Evolutionary conservation across 2,329 filamentous ascomycete species (phyloP), one percentile per base, ranked within the genome.

Genomic region (Diaporthe nobilis): DNA sequence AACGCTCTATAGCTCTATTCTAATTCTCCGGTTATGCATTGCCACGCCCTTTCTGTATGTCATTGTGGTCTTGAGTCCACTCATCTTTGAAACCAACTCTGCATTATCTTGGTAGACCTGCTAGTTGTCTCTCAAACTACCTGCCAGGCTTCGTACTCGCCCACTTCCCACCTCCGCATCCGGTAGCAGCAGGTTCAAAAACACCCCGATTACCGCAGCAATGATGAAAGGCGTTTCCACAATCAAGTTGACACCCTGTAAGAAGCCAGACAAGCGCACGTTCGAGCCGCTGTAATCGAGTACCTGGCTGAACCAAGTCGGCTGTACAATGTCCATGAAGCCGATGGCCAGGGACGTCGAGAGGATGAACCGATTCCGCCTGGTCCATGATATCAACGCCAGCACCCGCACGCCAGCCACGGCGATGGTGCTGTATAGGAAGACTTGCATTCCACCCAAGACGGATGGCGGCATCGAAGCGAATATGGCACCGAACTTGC

Each of bases 401-500:
- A 93, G 91, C 78, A 94, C 93, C 5, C 91, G 88, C 77, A 94
- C 89, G 81, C 92, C 92, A 17, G 90, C 91, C 4, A 93, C 89
- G 1, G 91, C 90, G 47, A 94, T 92, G 9, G 91, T 90, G 44
- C 87, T 87, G 85, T 93, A 94, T 22, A 94, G 86, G 83, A 94
- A 94, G 0, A 92, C 93, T 75, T 87, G 86, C 85, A 88, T 88
- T 12, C 86, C 85, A 7, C 86, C 86, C 1, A 88, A 81, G 9
- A 87, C 85, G 7, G 85, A 85, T 4, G 84, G 83, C 0, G 92
- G 92, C 78, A 94, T 94, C 12, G 91, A 87, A 0, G 93, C 91
- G 6, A 94, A 88, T 0, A 92, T 90, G 0, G 92, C 92, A 2
- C 92, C 92, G 77, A 94, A 94, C 80, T 94, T 94, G 72, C 91